Percentiles rank a stretch among this genome's conserved stretches.
phyloP scores from a whole-genome alignment of 2,329 filamentous ascomycete species.

The Epichloe bromicola region DNA sequence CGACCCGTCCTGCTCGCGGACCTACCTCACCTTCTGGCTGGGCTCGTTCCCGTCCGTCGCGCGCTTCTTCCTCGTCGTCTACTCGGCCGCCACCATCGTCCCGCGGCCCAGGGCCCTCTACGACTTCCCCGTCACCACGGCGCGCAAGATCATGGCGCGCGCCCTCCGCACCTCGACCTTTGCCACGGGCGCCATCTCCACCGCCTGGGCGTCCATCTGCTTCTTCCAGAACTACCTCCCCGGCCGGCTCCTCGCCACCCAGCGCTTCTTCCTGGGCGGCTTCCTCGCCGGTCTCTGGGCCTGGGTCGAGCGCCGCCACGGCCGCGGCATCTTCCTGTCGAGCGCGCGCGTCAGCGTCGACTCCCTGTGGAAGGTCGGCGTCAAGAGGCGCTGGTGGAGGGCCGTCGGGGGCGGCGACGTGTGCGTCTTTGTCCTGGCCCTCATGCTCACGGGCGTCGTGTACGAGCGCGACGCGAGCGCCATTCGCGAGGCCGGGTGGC shows the following conservation, averaged over 20 bases:
- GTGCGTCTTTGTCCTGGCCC: conserved; percentile 64
- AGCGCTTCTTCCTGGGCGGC: conserved; percentile 82
- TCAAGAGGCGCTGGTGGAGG: conserved; percentile 79
- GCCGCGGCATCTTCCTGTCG: conserved; percentile 64
- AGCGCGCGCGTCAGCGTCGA: conserved; percentile 67
- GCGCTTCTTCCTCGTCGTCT: conserved; percentile 65
- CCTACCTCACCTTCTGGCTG: conserved; percentile 79
- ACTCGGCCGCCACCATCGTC: conserved; percentile 53
- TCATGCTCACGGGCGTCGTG: conserved; percentile 65
- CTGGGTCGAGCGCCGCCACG: conserved; percentile 54
- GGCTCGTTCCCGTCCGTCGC: conserved; percentile 67
- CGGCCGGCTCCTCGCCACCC: conserved; percentile 58
- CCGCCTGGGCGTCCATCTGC: conserved; percentile 80
- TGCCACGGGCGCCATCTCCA: conserved; percentile 65
- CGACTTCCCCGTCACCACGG: conserved; percentile 51
- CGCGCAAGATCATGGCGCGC: conserved; percentile 52
- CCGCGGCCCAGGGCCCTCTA: conserved; percentile 56
- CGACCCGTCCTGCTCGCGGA: conserved; percentile 78
- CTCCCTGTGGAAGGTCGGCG: conserved; percentile 83
- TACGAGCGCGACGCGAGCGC: conserved; percentile 60
- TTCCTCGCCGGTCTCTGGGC: conserved; percentile 79
- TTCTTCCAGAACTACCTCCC: conserved; percentile 75
- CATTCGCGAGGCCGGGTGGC: conserved; percentile 51
- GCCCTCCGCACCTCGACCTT: conserved; percentile 68
- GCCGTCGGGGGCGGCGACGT: conserved; percentile 75